Percentiles rank a stretch among this genome's conserved stretches.
Evolutionary conservation across 176 grass and related monocot genomes (phyloP).

Genomic region (Pharus latifolius): DNA sequence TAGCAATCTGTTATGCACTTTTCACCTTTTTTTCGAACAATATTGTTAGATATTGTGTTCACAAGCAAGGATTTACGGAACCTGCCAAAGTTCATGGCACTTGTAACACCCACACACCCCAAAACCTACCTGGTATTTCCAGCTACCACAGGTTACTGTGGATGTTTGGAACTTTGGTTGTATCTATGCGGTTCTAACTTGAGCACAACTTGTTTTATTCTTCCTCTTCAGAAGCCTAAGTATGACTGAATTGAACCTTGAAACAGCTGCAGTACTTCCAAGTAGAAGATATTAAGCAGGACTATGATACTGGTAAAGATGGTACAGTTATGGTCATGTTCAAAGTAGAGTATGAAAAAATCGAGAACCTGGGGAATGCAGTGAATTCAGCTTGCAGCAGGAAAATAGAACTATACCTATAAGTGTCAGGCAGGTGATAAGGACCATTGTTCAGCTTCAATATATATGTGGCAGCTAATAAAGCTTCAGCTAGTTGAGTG

Average conservation of each 20-base stretch:
- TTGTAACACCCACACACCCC: too few species aligned
- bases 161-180: not conserved
- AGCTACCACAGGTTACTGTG: not conserved
- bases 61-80: too few species aligned
- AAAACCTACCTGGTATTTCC: too few species aligned
- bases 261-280: slow-evolving; percentile 76
- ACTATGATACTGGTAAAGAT: slow-evolving; percentile 94
- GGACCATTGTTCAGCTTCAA: not conserved
- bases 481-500: slow-evolving; percentile 9
- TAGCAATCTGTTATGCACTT: too few species aligned
- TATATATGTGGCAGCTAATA: not conserved
- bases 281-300: slow-evolving; percentile 87
- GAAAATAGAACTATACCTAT: slow-evolving; percentile 60
- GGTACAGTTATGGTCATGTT: slow-evolving; percentile 79
- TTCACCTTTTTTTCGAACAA: too few species aligned
- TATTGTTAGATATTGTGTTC: too few species aligned
- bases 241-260: slow-evolving; percentile 21
- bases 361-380: slow-evolving; percentile 54
- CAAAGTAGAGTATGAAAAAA: slow-evolving; percentile 77
- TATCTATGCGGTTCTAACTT: slow-evolving; percentile 5
- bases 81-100: too few species aligned
- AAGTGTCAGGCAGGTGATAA: slow-evolving; percentile 16
- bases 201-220: not conserved
- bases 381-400: slow-evolving; percentile 84
- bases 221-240: slow-evolving; percentile 7